Conservation (phyloP, 2,329 filamentous ascomycete genomes). For the Monosporascus sp. region DNA sequence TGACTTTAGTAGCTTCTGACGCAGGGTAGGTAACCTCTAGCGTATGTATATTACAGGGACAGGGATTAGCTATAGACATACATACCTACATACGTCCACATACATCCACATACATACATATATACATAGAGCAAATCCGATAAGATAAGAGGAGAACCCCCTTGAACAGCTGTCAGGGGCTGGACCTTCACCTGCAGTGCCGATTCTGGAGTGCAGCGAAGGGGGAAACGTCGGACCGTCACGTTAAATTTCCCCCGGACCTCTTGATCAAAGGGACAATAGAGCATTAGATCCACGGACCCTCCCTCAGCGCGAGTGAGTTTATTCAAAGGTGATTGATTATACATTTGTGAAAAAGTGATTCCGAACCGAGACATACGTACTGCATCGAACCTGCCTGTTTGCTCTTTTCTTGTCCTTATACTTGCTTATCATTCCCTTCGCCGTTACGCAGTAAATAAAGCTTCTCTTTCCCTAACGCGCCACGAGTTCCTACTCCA, state of each 20-base stretch:
- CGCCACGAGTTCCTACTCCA: background rate
- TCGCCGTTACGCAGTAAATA: background rate
- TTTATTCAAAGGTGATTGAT: too few relatives aligned
- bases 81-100: background rate
- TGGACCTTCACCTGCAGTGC: background rate
- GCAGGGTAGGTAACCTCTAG: background rate
- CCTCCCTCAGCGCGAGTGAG: too few relatives aligned
- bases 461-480: background rate
- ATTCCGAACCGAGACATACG: background rate
- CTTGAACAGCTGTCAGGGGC: background rate
- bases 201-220: background rate
- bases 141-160: background rate
- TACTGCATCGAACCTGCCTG: background rate
- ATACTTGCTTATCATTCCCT: too few relatives aligned
- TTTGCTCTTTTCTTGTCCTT: too few relatives aligned
- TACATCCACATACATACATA: background rate
- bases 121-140: background rate
- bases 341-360: background rate
- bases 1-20: background rate
- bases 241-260: background rate
- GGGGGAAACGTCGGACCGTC: background rate
- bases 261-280: background rate
- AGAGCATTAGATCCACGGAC: too few relatives aligned
- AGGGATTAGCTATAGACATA: background rate
- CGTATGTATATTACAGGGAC: background rate